Base-by-base conservation (phyloP, 176 grass and related monocot species). In the Poa pratensis region DNA sequence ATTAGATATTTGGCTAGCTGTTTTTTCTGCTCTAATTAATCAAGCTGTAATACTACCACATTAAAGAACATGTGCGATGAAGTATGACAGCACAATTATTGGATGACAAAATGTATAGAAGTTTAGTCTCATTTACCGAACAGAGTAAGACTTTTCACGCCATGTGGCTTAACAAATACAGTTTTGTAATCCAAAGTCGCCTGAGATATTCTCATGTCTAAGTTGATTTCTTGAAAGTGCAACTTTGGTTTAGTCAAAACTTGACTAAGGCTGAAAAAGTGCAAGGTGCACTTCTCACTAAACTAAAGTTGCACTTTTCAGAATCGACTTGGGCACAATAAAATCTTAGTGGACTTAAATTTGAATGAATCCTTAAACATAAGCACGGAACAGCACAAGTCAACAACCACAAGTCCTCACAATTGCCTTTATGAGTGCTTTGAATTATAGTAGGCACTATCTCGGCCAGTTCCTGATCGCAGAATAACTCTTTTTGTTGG, bases 391-490 rank as follows among this genome's bases (percentile, higher is more conserved):
- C 22, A 60, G 9, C 22, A 61, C 11, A 61, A 61, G 54, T 58
- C 58, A 61, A 61, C 22, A 23, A 61, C 58, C 42, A 59, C 13
- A 49, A 49, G 39, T 63, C 9, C 35, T 71, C 48, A 57, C 39
- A n/a, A 49, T 72, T 72, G 26, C 66, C 19, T 69, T 80, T 74
- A n/a, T 60, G 76, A 43, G 23, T 58, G 39, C 18, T 46, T 30
- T 4, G 9, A 65, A 43, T 12, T 28, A 10, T 50, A 14, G 40
- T 50, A 14, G 40, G 12, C 9, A 37, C 20, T 64, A 4, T 65
- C 24, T 65, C 15, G 5, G 7, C 7, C 18, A 51, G 26, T 30
- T 83, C 37, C n/a, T n/a, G n/a, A n/a, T n/a, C n/a, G 51, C 50
- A 40, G 20, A 46, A 20, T 51, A 9, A 43, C 52, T 15, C 30